Conservation (phyloP, 495 filamentous ascomycete species). For the Penicillium robsamsonii region DNA sequence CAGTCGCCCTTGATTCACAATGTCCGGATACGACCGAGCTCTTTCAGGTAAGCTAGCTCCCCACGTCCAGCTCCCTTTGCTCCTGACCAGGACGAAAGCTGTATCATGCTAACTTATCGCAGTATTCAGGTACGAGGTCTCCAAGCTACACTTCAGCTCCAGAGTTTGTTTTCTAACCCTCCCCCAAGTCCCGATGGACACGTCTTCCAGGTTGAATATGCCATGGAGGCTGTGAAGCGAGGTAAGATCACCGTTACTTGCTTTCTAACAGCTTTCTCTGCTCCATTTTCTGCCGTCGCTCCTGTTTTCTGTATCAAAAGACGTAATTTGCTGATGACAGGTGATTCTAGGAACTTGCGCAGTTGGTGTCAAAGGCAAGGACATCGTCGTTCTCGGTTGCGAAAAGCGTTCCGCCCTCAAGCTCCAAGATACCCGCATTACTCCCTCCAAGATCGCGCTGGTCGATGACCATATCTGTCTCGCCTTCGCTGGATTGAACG, state of each 20-base stretch:
- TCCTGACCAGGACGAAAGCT: slow-evolving; percentile 10
- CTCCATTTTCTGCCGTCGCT: not conserved
- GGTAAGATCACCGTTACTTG: slow-evolving; percentile 50
- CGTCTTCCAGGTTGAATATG: slow-evolving; percentile 99
- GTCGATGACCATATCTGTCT: slow-evolving; percentile 95
- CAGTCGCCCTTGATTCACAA: slow-evolving; percentile 49
- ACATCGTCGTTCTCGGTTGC: slow-evolving; percentile 94
- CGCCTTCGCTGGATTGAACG: slow-evolving; percentile 94
- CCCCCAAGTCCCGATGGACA: slow-evolving; percentile 87
- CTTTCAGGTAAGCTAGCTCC: slow-evolving; percentile 69
- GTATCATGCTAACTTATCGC: slow-evolving; percentile 21
- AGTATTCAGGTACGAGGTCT: slow-evolving; percentile 31
- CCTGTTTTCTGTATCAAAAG: not conserved
- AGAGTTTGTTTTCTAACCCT: slow-evolving; percentile 25
- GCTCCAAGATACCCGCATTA: slow-evolving; percentile 98
- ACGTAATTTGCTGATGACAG: slow-evolving; percentile 15
- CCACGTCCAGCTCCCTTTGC: slow-evolving; percentile 25
- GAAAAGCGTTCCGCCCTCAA: slow-evolving; percentile 99
- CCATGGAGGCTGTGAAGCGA: slow-evolving; percentile 96
- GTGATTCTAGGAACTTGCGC: slow-evolving; percentile 79
- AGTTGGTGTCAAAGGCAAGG: slow-evolving; percentile 91
- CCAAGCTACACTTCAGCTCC: slow-evolving; percentile 15
- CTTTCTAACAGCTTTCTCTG: slow-evolving; percentile 3
- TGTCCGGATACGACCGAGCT: slow-evolving; percentile 91
- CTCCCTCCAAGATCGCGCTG: slow-evolving; percentile 93